Evolutionary conservation across 1,284 basidiomycete species (phyloP), one percentile per base, ranked within the genome.

Genomic region (Xanthoconium separans): DNA sequence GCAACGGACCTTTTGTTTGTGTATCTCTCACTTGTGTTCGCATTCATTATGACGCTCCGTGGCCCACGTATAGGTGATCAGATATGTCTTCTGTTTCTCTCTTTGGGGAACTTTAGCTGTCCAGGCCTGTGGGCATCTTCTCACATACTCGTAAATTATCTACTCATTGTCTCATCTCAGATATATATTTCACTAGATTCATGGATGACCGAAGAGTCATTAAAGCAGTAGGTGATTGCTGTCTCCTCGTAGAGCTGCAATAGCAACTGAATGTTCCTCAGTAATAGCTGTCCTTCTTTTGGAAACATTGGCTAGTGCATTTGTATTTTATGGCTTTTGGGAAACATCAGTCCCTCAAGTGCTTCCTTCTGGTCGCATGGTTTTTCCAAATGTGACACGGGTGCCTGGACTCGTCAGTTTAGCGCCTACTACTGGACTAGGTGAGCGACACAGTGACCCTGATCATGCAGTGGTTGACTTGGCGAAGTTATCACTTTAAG

Each of bases 401-500:
- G 16, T 29, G 11, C 20, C 11, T 15, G 11, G 7, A 15, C 15
- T 16, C 4, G 4, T 13, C 5, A 0, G 5, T 27, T 13, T 41
- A 22, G 44, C 44, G 12, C 52, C 53, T 1, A 40, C 60, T 0
- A 12, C 57, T 30, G 64, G 55, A 16, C 16, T 62, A 13, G 64
- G 63, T 65, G 11, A 58, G 66, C 22, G 27, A 22, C 11, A 27
- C 3, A 12, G 16, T 2, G 1, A 4, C 8, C 42, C 4, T 12
- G 4, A 34, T 16, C 4, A 5, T 18, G 27, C 6, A 3, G 3
- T 18, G 7, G 29, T 45, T 60, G 4, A 57, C 27, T 7, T 1
- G 55, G 7, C 15, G 11, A 16, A 68, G 66, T 65, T 13, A 65
- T 56, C 2, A 56, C 50, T 8, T 22, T 63, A n/a, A 54, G 51